These are phyloP conservation scores for Yarrowia yakushimensis DNA, from an alignment of 805 yeast genomes.

Conservation along the genomic window DNA sequence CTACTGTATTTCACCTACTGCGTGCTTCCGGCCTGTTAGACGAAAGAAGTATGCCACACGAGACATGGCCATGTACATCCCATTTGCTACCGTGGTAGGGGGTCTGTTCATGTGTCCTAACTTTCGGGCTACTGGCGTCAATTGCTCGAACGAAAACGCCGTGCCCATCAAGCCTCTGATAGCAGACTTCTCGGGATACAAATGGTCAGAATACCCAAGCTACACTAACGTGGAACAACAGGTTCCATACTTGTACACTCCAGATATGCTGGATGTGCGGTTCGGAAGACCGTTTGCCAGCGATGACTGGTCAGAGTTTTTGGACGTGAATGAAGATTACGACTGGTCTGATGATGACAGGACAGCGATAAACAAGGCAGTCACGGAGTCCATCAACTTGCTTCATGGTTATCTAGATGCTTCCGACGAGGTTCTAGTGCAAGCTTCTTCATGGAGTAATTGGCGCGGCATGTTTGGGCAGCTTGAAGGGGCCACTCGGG, in stretches of 20 bases:
- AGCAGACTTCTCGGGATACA: constrained; percentile 52
- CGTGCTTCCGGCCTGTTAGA: constrained; percentile 59
- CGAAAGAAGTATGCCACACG: constrained; percentile 52
- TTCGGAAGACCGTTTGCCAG: constrained; percentile 28
- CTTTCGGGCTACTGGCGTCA: constrained; percentile 31
- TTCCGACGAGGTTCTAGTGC: background rate
- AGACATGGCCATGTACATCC: constrained; percentile 47
- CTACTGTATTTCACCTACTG: constrained; percentile 6
- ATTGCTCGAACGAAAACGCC: constrained; percentile 32
- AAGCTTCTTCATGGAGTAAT: background rate
- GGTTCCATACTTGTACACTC: constrained; percentile 58
- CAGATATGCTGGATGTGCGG: constrained; percentile 39
- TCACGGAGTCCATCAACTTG: background rate
- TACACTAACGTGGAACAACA: constrained; percentile 35
- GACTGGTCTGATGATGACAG: constrained; percentile 42
- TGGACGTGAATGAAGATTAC: constrained; percentile 53
- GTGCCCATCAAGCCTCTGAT: constrained; percentile 53
- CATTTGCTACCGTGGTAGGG: constrained; percentile 55
- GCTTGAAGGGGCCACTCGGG: background rate
- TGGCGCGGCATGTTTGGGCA: constrained; percentile 9
- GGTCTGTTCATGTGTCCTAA: constrained; percentile 53
- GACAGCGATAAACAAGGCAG: background rate
- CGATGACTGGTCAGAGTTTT: constrained; percentile 47
- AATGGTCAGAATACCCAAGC: constrained; percentile 42
- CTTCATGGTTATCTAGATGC: background rate